Evolutionary conservation across 768 basidiomycete genomes (phyloP), one percentile per base, ranked within the genome.

Genomic region (Boletales sp.): DNA sequence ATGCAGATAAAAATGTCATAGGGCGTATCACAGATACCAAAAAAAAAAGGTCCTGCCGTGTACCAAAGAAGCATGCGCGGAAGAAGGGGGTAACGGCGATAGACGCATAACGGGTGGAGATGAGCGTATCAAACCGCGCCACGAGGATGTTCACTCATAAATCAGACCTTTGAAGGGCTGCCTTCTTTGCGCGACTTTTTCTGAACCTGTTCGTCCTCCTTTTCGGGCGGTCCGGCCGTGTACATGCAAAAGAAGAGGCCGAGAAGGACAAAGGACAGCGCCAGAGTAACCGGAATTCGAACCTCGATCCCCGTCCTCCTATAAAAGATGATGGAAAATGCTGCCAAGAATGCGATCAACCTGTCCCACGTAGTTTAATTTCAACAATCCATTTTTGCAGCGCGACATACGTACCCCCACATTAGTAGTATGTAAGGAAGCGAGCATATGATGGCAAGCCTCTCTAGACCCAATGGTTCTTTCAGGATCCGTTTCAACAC

Each of bases 351-450:
- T 4, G 65, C 57, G 2, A 69, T 47, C 51, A 73, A 58, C 15
- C 74, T 76, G 32, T 17, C 34, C 6, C 44, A 15, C 11, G 15
- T 5, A 3, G 24, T 19, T 63, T 17, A 61, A 46, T 41, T 2
- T 32, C 8, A 37, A 21, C 30, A 2, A 17, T 17, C 3, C 8
- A 12, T 9, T 3, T 5, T 24, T 38, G 8, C 17, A 15, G 5
- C 24, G 41, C 3, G 13, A 5, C 14, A 3, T 0, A 43, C 68
- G 47, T 45, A 74, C 74, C 68, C 57, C 67, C 70, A 75, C 65
- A 75, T 65, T 37, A 75, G 57, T 8, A 73, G 50, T 32, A 70
- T 69, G 31, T 74, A 71, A 7, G 73, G 73, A 38, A 75, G 64
- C 49, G 68, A 71, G 43, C 69, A 75, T 43, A 71, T 61, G 31